Base-by-base conservation (phyloP, 1,284 basidiomycete genomes). In the Porodaedalea pini region DNA sequence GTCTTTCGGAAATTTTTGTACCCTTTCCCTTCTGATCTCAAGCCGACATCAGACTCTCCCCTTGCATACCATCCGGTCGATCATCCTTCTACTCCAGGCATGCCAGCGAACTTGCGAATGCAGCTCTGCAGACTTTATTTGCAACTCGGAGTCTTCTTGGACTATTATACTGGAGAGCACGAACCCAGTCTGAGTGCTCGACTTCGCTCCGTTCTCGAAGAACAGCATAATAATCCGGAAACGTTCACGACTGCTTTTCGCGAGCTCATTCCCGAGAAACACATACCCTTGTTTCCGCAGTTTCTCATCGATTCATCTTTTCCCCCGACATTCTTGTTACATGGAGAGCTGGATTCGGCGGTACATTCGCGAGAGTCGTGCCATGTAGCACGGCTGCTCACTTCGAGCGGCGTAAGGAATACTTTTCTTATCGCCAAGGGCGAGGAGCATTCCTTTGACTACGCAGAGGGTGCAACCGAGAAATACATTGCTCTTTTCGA, bases 51-150 rank as follows among this genome's bases (percentile, higher is more conserved):
- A 3, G 78, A 77, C 36, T 84, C 82, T 1, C 68, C 74, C 1
- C 69, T 82, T 3, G 69, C 72, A 4, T 85, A 82, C 62, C 72
- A 81, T 61, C 73, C 77, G 1, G n/a, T n/a, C 4, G 58, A 69
- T 1, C 74, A 77, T 17, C 68, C 71, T 7, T 67, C 64, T 7
- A 80, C 74, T 0, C 82, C 83, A 0, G 81, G 81, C 6, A 80
- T 77, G 62, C 83, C 83, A 2, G 75, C 79, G 0, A 83, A 84
- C 61, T 79, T 79, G 6, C 78, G 85, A 31, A 83, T 82, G 82
- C 71, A 77, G n/a, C 70, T 86, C 25, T 69, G 75, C 5, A 73
- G 81, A 4, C 69, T 86, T 7, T 83, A 81, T 58, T 70, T 85
- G 17, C 85, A 87, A 63, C 72, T 80, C 19, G 85, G 83, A 11